Evolutionary conservation across 2,329 filamentous ascomycete species (phyloP), one percentile per base, ranked within the genome.

Genomic region (Phialophora tarda): DNA sequence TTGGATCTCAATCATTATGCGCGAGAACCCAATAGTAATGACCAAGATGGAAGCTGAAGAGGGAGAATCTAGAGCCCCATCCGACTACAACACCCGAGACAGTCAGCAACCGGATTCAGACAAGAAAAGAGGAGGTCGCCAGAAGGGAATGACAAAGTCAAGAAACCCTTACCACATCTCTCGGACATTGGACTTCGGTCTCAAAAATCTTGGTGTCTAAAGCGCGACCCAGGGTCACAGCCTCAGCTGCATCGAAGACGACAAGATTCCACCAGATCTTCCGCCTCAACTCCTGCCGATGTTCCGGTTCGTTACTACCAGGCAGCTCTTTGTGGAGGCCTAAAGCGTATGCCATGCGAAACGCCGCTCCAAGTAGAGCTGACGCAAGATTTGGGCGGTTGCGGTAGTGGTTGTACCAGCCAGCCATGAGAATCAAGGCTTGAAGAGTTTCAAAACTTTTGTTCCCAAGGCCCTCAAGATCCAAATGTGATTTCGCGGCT

Each of bases 371-470:
- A 17, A 73, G 64, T 32, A 73, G 56, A 4, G 68, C 69, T 23
- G 71, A 70, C 6, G 71, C 71, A 55, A 72, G 63, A 51, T 73
- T 71, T 12, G 71, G 71, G 17, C 62, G 66, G 54, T 70, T 71
- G 11, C 68, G 63, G 51, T 70, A 73, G 48, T 73, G 71, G 38
- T 71, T 61, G 57, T 71, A 73, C 32, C 67, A 66, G 7, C 72
- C 70, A 53, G 65, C 71, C 67, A 73, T 69, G 47, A 73, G 59
- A 47, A 70, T 64, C 12, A 73, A 64, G 10, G 72, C 63, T 44
- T 73, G 72, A n/a, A 73, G 32, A 28, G 62, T 70, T 23, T 72
- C 67, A 4, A 72, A 32, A 34, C 65, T 67, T 14, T 69, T 71
- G 50, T 55, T 67, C 3, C 69, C 71, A 32, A 73, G 67, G 26